Conservation (phyloP, 495 filamentous ascomycete genomes). For the Immersiella caudata region DNA sequence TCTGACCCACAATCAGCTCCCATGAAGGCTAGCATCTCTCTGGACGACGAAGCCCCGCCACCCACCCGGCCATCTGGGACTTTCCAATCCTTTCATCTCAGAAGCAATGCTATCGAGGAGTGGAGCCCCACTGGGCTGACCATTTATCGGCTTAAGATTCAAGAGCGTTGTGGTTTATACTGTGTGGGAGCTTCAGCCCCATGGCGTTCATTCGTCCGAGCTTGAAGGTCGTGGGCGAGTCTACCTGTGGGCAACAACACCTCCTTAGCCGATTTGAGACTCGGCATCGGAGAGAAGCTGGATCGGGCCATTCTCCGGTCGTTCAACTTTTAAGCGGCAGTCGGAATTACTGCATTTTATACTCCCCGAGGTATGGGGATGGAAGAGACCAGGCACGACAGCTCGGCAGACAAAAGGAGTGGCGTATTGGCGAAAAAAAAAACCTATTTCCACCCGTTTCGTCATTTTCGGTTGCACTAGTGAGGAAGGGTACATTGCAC, state of each 20-base stretch:
- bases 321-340: conserved; percentile 9
- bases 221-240: neutral
- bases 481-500: conserved; percentile 18
- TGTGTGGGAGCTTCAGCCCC: neutral
- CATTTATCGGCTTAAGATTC: neutral
- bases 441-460: neutral
- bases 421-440: conserved; percentile 3
- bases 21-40: neutral
- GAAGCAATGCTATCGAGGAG: neutral
- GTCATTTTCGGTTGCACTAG: conserved; percentile 17
- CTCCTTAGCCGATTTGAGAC: neutral
- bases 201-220: neutral
- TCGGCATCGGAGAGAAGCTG: neutral
- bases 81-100: neutral
- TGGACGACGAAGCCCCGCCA: neutral
- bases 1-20: neutral
- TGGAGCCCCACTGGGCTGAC: neutral
- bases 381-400: neutral
- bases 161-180: neutral
- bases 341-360: conserved; percentile 1
- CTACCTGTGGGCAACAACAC: neutral
- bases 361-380: neutral
- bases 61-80: neutral
- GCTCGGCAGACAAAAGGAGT: neutral
- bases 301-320: neutral